phyloP scores from a whole-genome alignment of 495 filamentous ascomycete species.

The Penicillium pancosmium region DNA sequence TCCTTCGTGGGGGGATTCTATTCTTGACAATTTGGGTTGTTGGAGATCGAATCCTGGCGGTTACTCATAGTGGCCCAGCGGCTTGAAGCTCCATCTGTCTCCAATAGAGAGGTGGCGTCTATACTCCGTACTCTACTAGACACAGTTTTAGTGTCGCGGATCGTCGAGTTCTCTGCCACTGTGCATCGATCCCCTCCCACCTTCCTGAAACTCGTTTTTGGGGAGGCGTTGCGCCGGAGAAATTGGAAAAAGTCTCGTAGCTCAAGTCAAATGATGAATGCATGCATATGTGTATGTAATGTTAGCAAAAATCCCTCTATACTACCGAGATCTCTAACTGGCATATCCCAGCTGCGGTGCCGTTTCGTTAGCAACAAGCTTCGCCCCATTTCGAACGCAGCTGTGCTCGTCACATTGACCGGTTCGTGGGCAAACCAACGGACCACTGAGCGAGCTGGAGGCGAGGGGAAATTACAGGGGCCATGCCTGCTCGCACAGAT shows the following conservation, averaged over 20 bases:
- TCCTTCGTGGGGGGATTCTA: background rate
- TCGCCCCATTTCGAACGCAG: conserved; percentile 19
- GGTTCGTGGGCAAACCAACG: conserved; percentile 20
- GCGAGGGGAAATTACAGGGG: conserved; percentile 18
- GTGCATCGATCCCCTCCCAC: background rate
- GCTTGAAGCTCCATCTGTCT: background rate
- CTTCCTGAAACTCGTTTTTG: background rate
- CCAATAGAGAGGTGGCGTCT: background rate
- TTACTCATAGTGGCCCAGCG: background rate
- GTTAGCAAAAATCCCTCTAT: background rate
- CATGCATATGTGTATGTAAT: no score
- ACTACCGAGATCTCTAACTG: background rate
- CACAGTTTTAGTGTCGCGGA: background rate
- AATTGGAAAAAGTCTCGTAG: background rate
- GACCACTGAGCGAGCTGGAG: conserved; percentile 14
- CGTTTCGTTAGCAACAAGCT: conserved; percentile 27
- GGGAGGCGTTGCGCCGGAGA: background rate
- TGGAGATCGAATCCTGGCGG: background rate
- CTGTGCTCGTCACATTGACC: conserved; percentile 15
- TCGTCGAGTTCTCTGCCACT: background rate
- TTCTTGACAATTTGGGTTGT: background rate
- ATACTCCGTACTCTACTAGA: background rate
- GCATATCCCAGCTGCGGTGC: conserved; percentile 4
- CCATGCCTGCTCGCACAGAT: conserved; percentile 25
- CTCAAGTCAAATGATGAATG: no score